Percentiles rank a stretch among this genome's conserved stretches.
These are phyloP conservation scores for Neopestalotiopsis sp. DNA, from an alignment of 2,329 filamentous ascomycete species.

Conservation along the genomic window DNA sequence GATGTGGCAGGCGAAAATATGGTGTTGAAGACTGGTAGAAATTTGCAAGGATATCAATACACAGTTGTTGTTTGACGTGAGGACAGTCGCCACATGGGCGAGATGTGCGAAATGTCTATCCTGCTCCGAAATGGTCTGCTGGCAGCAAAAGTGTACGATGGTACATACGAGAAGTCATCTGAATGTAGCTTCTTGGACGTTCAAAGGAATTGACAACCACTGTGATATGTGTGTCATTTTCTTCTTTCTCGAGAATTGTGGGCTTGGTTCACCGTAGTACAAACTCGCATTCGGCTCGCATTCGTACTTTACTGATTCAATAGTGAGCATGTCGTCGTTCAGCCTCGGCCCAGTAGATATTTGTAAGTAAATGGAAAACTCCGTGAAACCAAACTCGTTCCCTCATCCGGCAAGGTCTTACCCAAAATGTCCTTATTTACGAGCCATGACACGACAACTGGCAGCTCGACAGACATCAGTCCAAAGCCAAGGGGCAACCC, in stretches of 20 bases:
- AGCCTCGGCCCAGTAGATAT: background rate
- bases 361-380: background rate
- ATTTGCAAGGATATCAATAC: conserved; percentile 32
- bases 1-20: no score
- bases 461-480: background rate
- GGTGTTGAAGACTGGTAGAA: background rate
- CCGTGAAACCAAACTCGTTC: background rate
- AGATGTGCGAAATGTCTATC: no score
- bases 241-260: no score
- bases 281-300: conserved; percentile 17
- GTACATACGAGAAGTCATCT: no score
- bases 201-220: no score
- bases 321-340: background rate
- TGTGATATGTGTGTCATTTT: no score
- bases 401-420: background rate
- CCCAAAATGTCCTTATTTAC: background rate
- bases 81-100: no score
- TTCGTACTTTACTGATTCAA: conserved; percentile 29
- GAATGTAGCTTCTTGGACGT: no score
- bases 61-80: no score
- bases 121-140: no score
- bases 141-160: no score
- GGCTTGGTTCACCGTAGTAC: conserved; percentile 24
- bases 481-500: background rate
- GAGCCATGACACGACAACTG: background rate